These are phyloP conservation scores for Ophiostoma sp. DNA, from an alignment of 2,329 filamentous ascomycete genomes.

Conservation along the genomic window DNA sequence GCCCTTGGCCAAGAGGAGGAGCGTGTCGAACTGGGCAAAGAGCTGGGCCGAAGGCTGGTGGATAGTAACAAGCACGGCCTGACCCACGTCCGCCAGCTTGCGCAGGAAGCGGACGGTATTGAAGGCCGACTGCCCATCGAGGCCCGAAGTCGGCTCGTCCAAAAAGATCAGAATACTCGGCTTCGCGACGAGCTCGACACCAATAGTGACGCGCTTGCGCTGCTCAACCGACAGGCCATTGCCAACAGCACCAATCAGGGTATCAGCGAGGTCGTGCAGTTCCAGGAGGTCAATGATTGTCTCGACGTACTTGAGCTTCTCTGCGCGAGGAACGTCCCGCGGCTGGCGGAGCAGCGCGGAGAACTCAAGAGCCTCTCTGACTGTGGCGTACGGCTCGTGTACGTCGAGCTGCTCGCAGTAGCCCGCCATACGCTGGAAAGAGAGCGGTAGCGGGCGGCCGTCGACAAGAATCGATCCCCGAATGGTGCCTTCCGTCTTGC, in stretches of 20 bases:
- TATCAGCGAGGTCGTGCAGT: constrained; percentile 55
- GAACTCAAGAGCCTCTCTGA: constrained; percentile 58
- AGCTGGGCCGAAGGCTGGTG: constrained; percentile 82
- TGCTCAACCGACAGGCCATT: constrained; percentile 65
- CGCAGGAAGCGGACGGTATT: constrained; percentile 72
- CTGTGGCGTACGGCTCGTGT: constrained; percentile 57
- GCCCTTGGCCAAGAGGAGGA: constrained; percentile 68
- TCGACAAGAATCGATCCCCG: constrained; percentile 36
- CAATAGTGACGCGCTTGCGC: constrained; percentile 77
- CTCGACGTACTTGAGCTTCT: constrained; percentile 57
- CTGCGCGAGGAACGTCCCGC: constrained; percentile 46
- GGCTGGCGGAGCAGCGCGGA: constrained; percentile 57
- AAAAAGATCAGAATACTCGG: constrained; percentile 71
- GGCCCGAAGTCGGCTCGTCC: constrained; percentile 71
- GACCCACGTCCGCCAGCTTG: constrained; percentile 71
- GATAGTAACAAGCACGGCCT: constrained; percentile 85
- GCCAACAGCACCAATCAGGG: constrained; percentile 54
- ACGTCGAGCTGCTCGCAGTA: constrained; percentile 60
- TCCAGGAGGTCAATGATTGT: constrained; percentile 52
- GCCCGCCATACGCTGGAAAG: constrained; percentile 53
- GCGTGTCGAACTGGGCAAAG: constrained; percentile 81
- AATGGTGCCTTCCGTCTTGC: constrained; percentile 45
- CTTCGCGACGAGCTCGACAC: constrained; percentile 81
- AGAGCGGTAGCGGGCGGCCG: constrained; percentile 48
- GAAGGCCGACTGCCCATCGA: constrained; percentile 67